phyloP scores from a whole-genome alignment of 2,329 filamentous ascomycete genomes.

The Beauveria brongniartii region DNA sequence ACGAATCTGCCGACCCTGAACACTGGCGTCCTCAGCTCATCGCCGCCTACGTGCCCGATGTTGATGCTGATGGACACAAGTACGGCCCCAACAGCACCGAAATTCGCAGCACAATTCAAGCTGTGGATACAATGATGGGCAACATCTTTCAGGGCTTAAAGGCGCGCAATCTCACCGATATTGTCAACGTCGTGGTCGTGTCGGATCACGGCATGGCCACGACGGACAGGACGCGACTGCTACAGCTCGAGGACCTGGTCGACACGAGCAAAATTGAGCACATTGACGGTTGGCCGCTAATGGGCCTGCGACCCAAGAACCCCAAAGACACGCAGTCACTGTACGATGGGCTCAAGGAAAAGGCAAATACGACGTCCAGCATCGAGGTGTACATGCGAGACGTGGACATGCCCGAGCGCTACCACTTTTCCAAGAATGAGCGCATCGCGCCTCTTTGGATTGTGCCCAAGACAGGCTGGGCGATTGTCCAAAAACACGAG shows the following conservation, averaged over 20 bases:
- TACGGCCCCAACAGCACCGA: conserved; percentile 95
- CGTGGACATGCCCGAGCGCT: conserved; percentile 82
- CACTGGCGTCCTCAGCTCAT: conserved; percentile 78
- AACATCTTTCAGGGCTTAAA: conserved; percentile 68
- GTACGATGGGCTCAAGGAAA: conserved; percentile 52
- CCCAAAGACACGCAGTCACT: conserved; percentile 56
- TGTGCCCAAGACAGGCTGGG: conserved; percentile 86
- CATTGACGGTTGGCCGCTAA: conserved; percentile 89
- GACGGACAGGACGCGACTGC: conserved; percentile 68
- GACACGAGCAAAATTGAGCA: conserved; percentile 71
- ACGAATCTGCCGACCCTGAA: conserved; percentile 37
- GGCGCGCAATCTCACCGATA: conserved; percentile 71
- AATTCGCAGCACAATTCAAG: conserved; percentile 66
- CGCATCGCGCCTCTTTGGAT: conserved; percentile 95
- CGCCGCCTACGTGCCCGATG: conserved; percentile 87
- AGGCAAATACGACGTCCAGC: conserved; percentile 54
- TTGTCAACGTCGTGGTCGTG: conserved; percentile 93
- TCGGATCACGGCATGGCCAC: conserved; percentile 98
- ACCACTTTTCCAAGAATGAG: conserved; percentile 81
- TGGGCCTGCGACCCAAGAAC: conserved; percentile 75
- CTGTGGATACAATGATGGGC: conserved; percentile 79
- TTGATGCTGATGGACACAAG: conserved; percentile 78
- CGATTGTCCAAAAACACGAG: conserved; percentile 72
- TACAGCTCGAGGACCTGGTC: conserved; percentile 85
- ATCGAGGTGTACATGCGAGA: conserved; percentile 84